Evolutionary conservation across 2,329 filamentous ascomycete species (phyloP).

Genomic region (Shiraia bambusicola): DNA sequence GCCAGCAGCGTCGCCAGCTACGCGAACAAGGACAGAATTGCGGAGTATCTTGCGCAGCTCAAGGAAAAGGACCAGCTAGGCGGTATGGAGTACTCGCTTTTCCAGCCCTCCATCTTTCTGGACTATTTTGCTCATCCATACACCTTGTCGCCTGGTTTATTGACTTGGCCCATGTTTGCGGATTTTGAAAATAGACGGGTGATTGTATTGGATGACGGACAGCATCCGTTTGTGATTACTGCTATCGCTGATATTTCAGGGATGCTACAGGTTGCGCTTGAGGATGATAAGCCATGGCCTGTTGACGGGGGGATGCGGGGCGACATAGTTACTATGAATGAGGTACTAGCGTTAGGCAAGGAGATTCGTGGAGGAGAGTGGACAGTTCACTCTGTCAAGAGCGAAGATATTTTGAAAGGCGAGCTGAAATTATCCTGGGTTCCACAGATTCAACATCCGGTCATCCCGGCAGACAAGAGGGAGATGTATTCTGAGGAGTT

Average conservation of each 20-base stretch:
- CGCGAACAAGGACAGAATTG: constrained; percentile 53
- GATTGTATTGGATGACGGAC: constrained; percentile 32
- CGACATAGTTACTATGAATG: constrained; percentile 23
- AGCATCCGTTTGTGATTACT: constrained; percentile 30
- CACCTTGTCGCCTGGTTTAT: constrained; percentile 50
- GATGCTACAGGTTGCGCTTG: constrained; percentile 30
- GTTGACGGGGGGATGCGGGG: constrained; percentile 30
- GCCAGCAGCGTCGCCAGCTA: constrained; percentile 51
- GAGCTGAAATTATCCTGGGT: constrained; percentile 46
- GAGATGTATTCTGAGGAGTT: constrained; percentile 42
- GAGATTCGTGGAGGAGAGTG: constrained; percentile 35
- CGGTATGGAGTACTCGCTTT: constrained; percentile 58
- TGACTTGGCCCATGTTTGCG: constrained; percentile 39
- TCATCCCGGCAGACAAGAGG: constrained; percentile 41
- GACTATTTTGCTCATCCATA: constrained; percentile 58
- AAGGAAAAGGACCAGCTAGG: constrained; percentile 51
- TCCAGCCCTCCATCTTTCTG: constrained; percentile 57
- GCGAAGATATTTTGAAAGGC: constrained; percentile 52
- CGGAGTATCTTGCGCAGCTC: constrained; percentile 54
- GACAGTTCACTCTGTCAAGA: constrained; percentile 49
- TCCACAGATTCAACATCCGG: constrained; percentile 35
- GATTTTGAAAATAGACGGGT: constrained; percentile 31
- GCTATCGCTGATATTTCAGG: constrained; percentile 27
- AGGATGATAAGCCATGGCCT: constrained; percentile 30
- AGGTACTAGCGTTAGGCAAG: constrained; percentile 32